These are phyloP conservation scores for Breynia disticha DNA, from an alignment of 441 rosid genomes.

Conservation along the genomic window DNA sequence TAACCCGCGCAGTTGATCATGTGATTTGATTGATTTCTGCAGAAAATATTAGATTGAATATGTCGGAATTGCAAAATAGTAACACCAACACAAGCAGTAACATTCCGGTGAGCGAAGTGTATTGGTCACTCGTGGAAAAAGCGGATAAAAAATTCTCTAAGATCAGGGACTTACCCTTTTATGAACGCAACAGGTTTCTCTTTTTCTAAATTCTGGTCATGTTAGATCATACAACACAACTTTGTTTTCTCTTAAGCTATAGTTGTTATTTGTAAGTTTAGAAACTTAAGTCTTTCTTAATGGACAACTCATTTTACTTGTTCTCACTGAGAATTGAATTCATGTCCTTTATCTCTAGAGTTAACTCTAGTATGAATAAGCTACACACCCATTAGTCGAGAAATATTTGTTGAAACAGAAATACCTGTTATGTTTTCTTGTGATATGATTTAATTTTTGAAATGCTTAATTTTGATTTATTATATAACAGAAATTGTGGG, in stretches of 20 bases:
- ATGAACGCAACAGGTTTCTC: slow-evolving; percentile 78
- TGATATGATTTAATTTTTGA: too few species aligned
- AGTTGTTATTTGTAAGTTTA: not conserved
- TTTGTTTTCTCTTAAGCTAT: too few species aligned
- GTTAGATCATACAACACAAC: not conserved
- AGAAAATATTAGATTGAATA: not conserved
- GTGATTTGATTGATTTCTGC: not conserved
- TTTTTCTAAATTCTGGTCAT: not conserved
- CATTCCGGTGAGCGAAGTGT: slow-evolving; percentile 77
- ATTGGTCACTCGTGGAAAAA: slow-evolving; percentile 90
- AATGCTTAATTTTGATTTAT: too few species aligned
- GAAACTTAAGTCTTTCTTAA: not conserved
- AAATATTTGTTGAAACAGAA: too few species aligned
- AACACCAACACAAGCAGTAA: slow-evolving; percentile 6
- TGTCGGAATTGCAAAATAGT: not conserved
- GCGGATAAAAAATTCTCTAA: slow-evolving; percentile 95
- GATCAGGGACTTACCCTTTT: slow-evolving; percentile 92
- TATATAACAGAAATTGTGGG: too few species aligned
- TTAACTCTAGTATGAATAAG: too few species aligned
- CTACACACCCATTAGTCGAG: too few species aligned
- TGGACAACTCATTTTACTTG: too few species aligned
- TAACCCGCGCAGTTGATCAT: too few species aligned
- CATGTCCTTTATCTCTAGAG: too few species aligned
- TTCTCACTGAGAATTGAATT: too few species aligned
- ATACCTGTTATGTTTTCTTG: too few species aligned